These are phyloP conservation scores for Botrytis aclada DNA, from an alignment of 2,329 filamentous ascomycete genomes.

Conservation along the genomic window DNA sequence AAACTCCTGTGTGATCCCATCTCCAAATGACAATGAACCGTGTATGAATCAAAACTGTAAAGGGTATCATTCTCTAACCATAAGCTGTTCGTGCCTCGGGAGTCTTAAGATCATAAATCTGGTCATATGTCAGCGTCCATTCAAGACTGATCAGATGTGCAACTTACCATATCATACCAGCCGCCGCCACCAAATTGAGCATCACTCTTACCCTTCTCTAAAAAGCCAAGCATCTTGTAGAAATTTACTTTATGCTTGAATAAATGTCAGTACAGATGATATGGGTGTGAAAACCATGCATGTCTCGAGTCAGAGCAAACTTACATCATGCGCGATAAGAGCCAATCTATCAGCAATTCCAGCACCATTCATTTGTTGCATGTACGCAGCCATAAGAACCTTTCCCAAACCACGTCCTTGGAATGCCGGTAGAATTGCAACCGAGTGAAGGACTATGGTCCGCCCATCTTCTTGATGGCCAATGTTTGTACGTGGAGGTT, in stretches of 20 bases:
- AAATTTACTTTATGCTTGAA: slow-evolving; percentile 63
- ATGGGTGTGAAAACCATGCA: neutral
- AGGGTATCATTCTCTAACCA: slow-evolving; percentile 14
- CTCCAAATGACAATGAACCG: neutral
- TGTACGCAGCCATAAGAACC: slow-evolving; percentile 70
- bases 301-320: slow-evolving; percentile 28
- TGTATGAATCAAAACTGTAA: neutral
- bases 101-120: slow-evolving; percentile 5
- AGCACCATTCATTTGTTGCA: slow-evolving; percentile 70
- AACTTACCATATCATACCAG: slow-evolving; percentile 76
- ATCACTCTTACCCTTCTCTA: slow-evolving; percentile 63
- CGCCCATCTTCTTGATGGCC: slow-evolving; percentile 72
- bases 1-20: neutral
- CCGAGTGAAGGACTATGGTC: slow-evolving; percentile 77
- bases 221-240: slow-evolving; percentile 75
- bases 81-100: slow-evolving; percentile 32
- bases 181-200: slow-evolving; percentile 73
- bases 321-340: slow-evolving; percentile 70
- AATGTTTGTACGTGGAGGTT: slow-evolving; percentile 45
- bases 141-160: neutral
- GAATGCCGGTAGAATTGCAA: slow-evolving; percentile 73
- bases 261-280: slow-evolving; percentile 8
- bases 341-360: slow-evolving; percentile 69
- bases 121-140: neutral
- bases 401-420: slow-evolving; percentile 72